Evolutionary conservation across 441 rosid genomes (phyloP).

Genomic region (Lepidium campestre): DNA sequence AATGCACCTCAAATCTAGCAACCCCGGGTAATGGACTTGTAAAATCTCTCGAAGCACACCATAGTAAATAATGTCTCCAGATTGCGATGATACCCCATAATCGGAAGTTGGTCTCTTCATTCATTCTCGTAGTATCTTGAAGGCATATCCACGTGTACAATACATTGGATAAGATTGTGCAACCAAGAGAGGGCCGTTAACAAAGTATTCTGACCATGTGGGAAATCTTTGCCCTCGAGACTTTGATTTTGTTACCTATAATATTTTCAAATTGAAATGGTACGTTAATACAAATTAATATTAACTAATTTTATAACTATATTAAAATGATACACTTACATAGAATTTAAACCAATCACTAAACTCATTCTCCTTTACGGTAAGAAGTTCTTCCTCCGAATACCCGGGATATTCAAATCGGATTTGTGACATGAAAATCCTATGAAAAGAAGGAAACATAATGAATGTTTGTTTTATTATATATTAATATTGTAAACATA

Average conservation of each 20-base stretch:
- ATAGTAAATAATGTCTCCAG: neutral
- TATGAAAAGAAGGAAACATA: no score
- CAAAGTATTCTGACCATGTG: neutral
- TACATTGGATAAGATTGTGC: neutral
- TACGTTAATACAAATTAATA: no score
- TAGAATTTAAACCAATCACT: neutral
- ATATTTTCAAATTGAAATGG: neutral
- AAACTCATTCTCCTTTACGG: neutral
- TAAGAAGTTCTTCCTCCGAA: neutral
- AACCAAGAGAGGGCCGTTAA: neutral
- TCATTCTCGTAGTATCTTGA: neutral
- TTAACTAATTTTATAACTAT: neutral
- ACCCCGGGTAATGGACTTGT: neutral
- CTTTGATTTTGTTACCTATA: neutral
- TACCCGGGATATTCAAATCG: neutral
- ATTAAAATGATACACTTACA: neutral
- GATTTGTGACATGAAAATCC: neutral
- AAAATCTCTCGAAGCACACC: neutral
- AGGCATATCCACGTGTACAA: neutral
- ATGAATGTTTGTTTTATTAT: no score
- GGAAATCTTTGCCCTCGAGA: neutral
- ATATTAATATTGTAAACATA: neutral
- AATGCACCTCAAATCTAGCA: neutral
- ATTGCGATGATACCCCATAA: neutral
- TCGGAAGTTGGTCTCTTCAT: neutral